phyloP scores from a whole-genome alignment of 768 basidiomycete genomes.

The Psilocybe cubensis region DNA sequence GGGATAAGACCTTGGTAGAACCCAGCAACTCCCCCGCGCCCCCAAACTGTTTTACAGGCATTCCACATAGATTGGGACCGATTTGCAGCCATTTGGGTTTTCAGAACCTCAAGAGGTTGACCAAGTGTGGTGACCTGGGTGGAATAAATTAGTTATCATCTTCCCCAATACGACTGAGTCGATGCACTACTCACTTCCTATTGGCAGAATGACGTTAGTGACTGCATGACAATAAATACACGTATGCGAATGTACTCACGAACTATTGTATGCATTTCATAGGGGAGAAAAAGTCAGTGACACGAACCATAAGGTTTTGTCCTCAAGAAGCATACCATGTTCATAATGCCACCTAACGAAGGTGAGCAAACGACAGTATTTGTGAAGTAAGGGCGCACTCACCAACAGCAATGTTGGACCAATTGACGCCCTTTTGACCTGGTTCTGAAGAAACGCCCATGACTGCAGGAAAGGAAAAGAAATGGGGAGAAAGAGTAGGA shows the following conservation, averaged over 20 bases:
- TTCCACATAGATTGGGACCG: conserved; percentile 89
- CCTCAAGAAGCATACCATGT: conserved; percentile 70
- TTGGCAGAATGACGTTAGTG: conserved; percentile 23
- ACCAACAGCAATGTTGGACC: conserved; percentile 97
- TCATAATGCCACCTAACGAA: conserved; percentile 89
- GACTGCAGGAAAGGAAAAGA: conserved; percentile 24
- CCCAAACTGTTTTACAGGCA: conserved; percentile 86
- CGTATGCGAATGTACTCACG: conserved; percentile 41
- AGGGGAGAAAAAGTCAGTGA: background rate
- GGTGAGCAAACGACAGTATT: conserved; percentile 23
- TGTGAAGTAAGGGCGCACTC: conserved; percentile 32
- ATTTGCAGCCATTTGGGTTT: conserved; percentile 99
- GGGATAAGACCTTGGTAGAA: conserved; percentile 99
- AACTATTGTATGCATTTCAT: conserved; percentile 40
- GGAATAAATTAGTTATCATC: conserved; percentile 8
- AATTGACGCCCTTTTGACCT: conserved; percentile 89
- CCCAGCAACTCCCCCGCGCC: conserved; percentile 85
- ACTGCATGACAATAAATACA: conserved; percentile 5
- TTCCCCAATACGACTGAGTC: conserved; percentile 5
- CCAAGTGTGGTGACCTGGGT: conserved; percentile 95
- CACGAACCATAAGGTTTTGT: background rate
- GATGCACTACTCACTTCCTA: conserved; percentile 68
- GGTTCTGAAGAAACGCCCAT: conserved; percentile 89
- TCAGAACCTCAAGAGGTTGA: conserved; percentile 96
- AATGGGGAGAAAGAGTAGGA: conserved; percentile 25